Evolutionary conservation across 345 rosid species (phyloP).

Genomic region (Eutrema yunnanense): DNA sequence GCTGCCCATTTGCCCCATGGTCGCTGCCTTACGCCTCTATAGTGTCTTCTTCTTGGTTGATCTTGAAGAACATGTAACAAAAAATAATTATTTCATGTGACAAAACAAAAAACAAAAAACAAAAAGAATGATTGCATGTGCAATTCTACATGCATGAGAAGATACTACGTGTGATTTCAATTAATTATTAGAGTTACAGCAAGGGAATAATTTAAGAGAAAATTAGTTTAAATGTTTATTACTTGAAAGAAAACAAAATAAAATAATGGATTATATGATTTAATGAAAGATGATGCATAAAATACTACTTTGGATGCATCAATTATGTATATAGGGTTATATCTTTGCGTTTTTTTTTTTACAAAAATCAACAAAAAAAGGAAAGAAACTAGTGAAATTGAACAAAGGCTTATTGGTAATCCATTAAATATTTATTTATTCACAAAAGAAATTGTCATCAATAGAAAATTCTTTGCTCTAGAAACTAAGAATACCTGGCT

Average conservation of each 20-base stretch:
- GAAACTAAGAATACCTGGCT: not conserved
- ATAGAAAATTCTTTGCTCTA: not conserved
- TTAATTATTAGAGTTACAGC: not conserved
- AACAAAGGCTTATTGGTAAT: not conserved
- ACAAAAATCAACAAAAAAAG: too few species aligned
- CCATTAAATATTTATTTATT: not conserved
- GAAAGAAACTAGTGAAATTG: not conserved
- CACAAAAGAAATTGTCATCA: not conserved
- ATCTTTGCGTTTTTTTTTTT: too few species aligned
- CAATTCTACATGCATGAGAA: conserved; percentile 2
- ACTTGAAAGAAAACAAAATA: not conserved
- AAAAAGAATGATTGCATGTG: conserved; percentile 6
- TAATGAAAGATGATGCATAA: not conserved
- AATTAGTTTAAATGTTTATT: not conserved
- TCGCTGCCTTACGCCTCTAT: conserved; percentile 92
- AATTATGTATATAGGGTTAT: not conserved
- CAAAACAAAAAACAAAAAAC: not conserved
- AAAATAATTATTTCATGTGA: conserved; percentile 2
- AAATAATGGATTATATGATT: not conserved
- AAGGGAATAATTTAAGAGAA: not conserved
- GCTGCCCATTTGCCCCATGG: conserved; percentile 99
- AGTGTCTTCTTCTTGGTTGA: conserved; percentile 53
- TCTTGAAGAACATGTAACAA: conserved; percentile 33
- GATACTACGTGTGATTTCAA: conserved; percentile 7
- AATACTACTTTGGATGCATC: not conserved